Conservation (phyloP, 768 basidiomycete genomes). For the Boletus tomentosulus region DNA sequence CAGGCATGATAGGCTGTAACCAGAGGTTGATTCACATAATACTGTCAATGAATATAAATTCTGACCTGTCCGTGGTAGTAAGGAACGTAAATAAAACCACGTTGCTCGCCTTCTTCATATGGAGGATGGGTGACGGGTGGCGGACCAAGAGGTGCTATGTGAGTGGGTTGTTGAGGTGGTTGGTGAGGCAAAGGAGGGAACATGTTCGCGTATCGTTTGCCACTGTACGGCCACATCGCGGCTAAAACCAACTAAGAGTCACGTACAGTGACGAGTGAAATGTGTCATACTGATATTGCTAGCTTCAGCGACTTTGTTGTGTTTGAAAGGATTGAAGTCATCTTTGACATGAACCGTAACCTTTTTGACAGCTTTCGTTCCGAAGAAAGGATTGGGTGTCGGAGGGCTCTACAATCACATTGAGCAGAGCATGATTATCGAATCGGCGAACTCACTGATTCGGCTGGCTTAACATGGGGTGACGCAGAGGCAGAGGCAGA, state of each 20-base stretch:
- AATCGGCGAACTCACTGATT: constrained; percentile 39
- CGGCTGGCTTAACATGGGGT: constrained; percentile 57
- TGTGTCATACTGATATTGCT: constrained; percentile 61
- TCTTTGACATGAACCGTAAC: constrained; percentile 82
- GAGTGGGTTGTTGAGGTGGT: constrained; percentile 61
- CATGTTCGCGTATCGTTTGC: constrained; percentile 79
- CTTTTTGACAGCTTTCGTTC: constrained; percentile 73
- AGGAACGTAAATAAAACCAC: constrained; percentile 68
- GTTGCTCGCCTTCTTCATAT: constrained; percentile 74
- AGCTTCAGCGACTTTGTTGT: constrained; percentile 75
- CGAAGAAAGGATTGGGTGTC: constrained; percentile 86
- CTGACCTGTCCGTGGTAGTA: constrained; percentile 77
- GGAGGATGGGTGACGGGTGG: constrained; percentile 69
- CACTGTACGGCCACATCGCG: constrained; percentile 82
- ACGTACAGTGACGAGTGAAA: not conserved
- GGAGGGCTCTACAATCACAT: constrained; percentile 35
- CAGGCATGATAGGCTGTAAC: constrained; percentile 74
- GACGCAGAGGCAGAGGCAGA: constrained; percentile 45
- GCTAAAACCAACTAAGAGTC: constrained; percentile 37
- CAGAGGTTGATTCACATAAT: constrained; percentile 2
- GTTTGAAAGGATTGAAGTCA: constrained; percentile 96
- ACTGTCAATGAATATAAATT: not conserved
- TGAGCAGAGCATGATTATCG: constrained; percentile 3
- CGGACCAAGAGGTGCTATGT: constrained; percentile 63
- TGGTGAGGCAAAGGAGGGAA: constrained; percentile 63